These are phyloP conservation scores for Sugiyamaella mastotermitis DNA, from an alignment of 805 yeast genomes.

Conservation along the genomic window DNA sequence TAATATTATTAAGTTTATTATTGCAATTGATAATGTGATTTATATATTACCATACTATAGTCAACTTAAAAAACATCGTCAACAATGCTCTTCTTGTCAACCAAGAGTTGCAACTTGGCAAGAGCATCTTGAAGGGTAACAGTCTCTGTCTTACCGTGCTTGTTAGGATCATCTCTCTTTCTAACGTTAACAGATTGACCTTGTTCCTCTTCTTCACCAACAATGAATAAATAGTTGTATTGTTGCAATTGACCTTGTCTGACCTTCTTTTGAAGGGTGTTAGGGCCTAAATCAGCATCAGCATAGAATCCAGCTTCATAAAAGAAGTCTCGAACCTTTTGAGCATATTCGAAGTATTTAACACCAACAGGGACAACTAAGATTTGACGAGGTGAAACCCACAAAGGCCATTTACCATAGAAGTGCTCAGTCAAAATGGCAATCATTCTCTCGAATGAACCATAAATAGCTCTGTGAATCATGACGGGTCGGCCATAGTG, in stretches of 20 bases:
- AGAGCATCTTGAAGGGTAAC: slow-evolving; percentile 68
- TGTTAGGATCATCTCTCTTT: slow-evolving; percentile 84
- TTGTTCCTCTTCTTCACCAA: slow-evolving; percentile 89
- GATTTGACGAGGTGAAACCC: slow-evolving; percentile 99
- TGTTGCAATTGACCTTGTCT: slow-evolving; percentile 93
- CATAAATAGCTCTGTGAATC: slow-evolving; percentile 98
- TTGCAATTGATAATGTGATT: too few species aligned
- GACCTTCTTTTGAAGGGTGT: slow-evolving; percentile 96
- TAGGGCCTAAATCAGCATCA: slow-evolving; percentile 89
- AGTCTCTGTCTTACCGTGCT: slow-evolving; percentile 85
- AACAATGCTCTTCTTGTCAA: slow-evolving; percentile 41
- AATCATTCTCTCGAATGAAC: slow-evolving; percentile 98
- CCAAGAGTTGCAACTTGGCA: slow-evolving; percentile 58
- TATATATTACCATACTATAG: too few species aligned
- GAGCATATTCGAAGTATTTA: slow-evolving; percentile 86
- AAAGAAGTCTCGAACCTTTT: slow-evolving; percentile 64
- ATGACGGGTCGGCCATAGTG: slow-evolving; percentile 84
- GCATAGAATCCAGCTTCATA: slow-evolving; percentile 71
- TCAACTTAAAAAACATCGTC: slow-evolving; percentile 17
- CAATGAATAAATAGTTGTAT: slow-evolving; percentile 93
- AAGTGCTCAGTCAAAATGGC: slow-evolving; percentile 97
- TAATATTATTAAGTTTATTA: too few species aligned
- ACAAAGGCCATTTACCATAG: slow-evolving; percentile 99
- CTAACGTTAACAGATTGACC: slow-evolving; percentile 84
- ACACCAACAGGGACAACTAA: slow-evolving; percentile 96